Evolutionary conservation across 2,329 filamentous ascomycete species (phyloP).

Genomic region (Sporothrix pallida): DNA sequence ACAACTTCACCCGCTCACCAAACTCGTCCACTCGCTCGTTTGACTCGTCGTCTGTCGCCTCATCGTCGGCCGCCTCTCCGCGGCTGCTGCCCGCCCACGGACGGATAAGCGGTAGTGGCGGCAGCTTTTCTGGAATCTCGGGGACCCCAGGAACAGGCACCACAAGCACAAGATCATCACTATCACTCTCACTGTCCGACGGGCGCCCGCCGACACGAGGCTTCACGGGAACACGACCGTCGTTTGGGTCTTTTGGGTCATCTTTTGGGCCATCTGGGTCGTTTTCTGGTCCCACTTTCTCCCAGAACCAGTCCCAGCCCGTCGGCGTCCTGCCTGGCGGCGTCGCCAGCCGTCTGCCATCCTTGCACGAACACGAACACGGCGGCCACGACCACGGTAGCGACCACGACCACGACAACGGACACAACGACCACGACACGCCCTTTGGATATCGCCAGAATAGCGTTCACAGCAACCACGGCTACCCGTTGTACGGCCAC

Average conservation of each 20-base stretch:
- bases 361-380: constrained; percentile 29
- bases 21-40: constrained; percentile 66
- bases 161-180: constrained; percentile 15
- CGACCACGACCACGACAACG: constrained; percentile 13
- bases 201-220: constrained; percentile 26
- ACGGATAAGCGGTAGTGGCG: constrained; percentile 52
- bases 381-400: constrained; percentile 38
- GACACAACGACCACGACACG: constrained; percentile 14
- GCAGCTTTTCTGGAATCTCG: not conserved
- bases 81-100: constrained; percentile 53
- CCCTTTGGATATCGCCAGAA: constrained; percentile 36
- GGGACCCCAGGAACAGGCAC: not conserved
- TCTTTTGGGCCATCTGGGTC: no score
- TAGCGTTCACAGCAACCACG: constrained; percentile 2
- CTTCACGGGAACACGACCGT: not conserved
- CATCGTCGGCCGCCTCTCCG: constrained; percentile 66
- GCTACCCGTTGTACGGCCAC: constrained; percentile 32
- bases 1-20: constrained; percentile 66
- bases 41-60: constrained; percentile 68
- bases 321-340: constrained; percentile 59
- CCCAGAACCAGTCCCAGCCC: constrained; percentile 52
- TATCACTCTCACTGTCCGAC: constrained; percentile 20
- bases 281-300: no score
- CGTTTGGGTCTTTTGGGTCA: not conserved
- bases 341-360: constrained; percentile 14